Evolutionary conservation across 2,329 filamentous ascomycete genomes (phyloP), one percentile per base, ranked within the genome.

Genomic region (Epichloe festucae): DNA sequence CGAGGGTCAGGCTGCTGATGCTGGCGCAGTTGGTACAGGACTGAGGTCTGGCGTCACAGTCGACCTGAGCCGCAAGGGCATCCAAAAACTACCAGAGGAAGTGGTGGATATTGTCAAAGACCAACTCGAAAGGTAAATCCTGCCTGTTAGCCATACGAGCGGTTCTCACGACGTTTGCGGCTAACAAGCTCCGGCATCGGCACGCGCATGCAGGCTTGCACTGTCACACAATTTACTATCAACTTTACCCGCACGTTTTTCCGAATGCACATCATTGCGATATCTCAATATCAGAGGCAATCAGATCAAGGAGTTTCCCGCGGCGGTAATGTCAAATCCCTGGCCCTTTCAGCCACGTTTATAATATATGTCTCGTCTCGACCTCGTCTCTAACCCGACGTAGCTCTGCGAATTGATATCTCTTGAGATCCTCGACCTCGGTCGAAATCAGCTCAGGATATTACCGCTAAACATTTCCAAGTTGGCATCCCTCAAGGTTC

Each of bases 391-490:
- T 53, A 64, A 54, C 48, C 50, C 35, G 45, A 21, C 39, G 21
- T 63, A 95, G 89, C 79, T 97, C 53, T 90, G 91, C 65, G 83
- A 89, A 66, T 76, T 97, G 55, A 84, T 81, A 49, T 86, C 89
- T 36, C 78, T 97, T 51, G 90, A 97, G 69, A 95, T 96, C 53
- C 78, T 97, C 55, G 91, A 97, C 69, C 77, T 97, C 51, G 90
- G 89, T 65, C 81, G 87, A 60, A 97, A 97, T 65, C 88, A 85
- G 65, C 82, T 97, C 55, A 79, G 78, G 46, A 73, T 78, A 10
- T 76, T 97, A 2, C 89, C 91, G 0, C 79, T 84, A 46, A 85
- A 90, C 50, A 87, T 96, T 55, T 80, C 79, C 54, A 88, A 83
- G 62, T 74, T 97, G 60, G 84, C 83, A 5, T 95, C 88, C 2